phyloP scores from a whole-genome alignment of 768 basidiomycete genomes.

The Xanthoconium stramineum region DNA sequence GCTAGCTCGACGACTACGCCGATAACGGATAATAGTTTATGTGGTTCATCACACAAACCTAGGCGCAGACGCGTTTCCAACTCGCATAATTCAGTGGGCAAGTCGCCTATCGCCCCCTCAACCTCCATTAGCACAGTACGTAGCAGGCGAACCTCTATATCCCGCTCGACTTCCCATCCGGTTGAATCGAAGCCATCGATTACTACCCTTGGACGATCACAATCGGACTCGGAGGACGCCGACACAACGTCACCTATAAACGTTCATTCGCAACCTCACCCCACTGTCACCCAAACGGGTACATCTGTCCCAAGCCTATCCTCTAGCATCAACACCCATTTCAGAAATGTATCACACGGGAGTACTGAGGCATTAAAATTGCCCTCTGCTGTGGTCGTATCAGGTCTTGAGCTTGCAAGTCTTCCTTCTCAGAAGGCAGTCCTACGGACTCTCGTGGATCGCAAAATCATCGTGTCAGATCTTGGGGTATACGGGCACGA shows the following conservation, averaged over 20 bases:
- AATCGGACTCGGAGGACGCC: conserved; percentile 13
- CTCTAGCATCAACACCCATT: conserved; percentile 9
- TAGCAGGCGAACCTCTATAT: conserved; percentile 25
- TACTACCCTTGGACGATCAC: conserved; percentile 11
- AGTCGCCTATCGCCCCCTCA: conserved; percentile 13
- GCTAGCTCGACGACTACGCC: conserved; percentile 20
- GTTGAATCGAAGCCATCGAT: conserved; percentile 18
- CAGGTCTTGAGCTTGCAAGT: conserved; percentile 65
- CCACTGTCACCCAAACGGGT: conserved; percentile 13
- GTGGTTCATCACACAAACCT: conserved; percentile 12
- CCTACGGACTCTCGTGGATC: conserved; percentile 48
- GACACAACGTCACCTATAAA: conserved; percentile 2
- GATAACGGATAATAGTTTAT: conserved; percentile 9
- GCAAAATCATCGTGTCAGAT: conserved; percentile 43
- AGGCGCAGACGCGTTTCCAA: conserved; percentile 20
- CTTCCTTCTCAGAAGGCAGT: conserved; percentile 57
- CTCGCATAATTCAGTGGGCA: conserved; percentile 19
- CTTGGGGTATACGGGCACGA: conserved; percentile 16
- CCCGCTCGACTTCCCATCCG: conserved; percentile 20
- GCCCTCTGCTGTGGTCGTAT: conserved; percentile 63
- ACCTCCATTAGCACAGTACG: conserved; percentile 21
- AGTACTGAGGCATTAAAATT: conserved; percentile 29
- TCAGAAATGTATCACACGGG: conserved; percentile 14
- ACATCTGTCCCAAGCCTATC: conserved; percentile 11
- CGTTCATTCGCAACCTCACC: conserved; percentile 2